Percentiles rank a stretch among this genome's conserved stretches.
phyloP scores from a whole-genome alignment of 345 rosid genomes.

The Salix brachista region DNA sequence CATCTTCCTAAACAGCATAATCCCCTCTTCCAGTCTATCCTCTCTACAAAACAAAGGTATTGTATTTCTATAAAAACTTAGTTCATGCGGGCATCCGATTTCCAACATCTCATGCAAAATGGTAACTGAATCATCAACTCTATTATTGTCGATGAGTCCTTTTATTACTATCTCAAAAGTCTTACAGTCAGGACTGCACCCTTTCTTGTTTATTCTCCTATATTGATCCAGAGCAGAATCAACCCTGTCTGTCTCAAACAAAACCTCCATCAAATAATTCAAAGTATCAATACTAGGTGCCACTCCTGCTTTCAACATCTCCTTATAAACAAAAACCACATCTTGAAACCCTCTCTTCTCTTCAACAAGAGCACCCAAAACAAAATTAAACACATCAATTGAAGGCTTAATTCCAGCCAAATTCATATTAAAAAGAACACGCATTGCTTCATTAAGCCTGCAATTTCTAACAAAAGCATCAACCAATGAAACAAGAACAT shows the following conservation, averaged over 20 bases:
- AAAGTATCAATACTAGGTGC: slow-evolving; percentile 41
- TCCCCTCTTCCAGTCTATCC: slow-evolving; percentile 35
- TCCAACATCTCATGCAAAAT: slow-evolving; percentile 44
- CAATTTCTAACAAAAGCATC: slow-evolving; percentile 29
- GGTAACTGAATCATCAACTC: slow-evolving; percentile 31
- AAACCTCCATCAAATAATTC: slow-evolving; percentile 44
- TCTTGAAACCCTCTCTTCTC: slow-evolving; percentile 37
- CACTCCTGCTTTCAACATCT: slow-evolving; percentile 53
- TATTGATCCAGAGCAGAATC: slow-evolving; percentile 49
- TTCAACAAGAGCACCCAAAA: slow-evolving; percentile 39
- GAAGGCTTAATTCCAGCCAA: slow-evolving; percentile 34
- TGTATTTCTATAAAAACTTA: slow-evolving; percentile 29
- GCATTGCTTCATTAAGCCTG: slow-evolving; percentile 35
- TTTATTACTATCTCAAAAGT: slow-evolving; percentile 46
- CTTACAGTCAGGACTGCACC: slow-evolving; percentile 37
- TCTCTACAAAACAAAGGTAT: slow-evolving; percentile 43
- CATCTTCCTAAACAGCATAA: slow-evolving; percentile 42
- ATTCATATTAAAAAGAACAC: slow-evolving; percentile 37
- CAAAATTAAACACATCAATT: slow-evolving; percentile 30
- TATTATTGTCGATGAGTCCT: slow-evolving; percentile 31
- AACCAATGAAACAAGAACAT: slow-evolving; percentile 35
- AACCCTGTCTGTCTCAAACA: slow-evolving; percentile 35
- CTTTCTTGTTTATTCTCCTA: slow-evolving; percentile 46
- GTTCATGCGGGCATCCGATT: slow-evolving; percentile 21
- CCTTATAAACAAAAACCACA: slow-evolving; percentile 51